Conservation (phyloP, 768 basidiomycete species). For the Gloeopeniophorella convolvens region DNA sequence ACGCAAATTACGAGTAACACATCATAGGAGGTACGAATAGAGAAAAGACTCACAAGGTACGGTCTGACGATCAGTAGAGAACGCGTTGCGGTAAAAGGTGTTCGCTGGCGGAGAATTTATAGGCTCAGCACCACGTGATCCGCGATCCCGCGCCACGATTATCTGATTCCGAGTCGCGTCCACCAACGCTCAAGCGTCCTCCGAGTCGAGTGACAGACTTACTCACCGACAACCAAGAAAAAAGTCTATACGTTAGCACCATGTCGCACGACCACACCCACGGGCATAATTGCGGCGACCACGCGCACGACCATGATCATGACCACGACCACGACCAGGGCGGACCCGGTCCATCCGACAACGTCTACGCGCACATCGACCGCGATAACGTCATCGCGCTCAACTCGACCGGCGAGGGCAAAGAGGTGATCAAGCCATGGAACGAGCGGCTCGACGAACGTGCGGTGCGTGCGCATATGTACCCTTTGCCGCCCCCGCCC, state of each 20-base stretch:
- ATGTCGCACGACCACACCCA: slow-evolving; percentile 54
- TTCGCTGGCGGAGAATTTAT: no score
- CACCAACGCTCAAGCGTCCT: no score
- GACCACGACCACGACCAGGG: slow-evolving; percentile 49
- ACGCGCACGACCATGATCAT: slow-evolving; percentile 43
- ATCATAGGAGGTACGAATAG: slow-evolving; percentile 33
- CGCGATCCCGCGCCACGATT: neutral
- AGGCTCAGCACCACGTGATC: neutral
- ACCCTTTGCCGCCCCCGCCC: no score
- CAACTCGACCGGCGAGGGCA: slow-evolving; percentile 49
- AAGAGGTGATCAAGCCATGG: slow-evolving; percentile 82
- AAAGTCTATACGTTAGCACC: no score
- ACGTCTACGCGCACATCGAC: slow-evolving; percentile 72
- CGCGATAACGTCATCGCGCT: slow-evolving; percentile 73
- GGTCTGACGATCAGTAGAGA: neutral
- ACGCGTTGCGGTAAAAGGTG: no score
- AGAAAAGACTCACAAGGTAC: slow-evolving; percentile 23
- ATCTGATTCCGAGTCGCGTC: no score
- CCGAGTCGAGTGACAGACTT: no score
- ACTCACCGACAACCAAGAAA: no score
- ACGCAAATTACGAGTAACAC: slow-evolving; percentile 82
- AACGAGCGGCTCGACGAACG: slow-evolving; percentile 65
- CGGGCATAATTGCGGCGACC: slow-evolving; percentile 47
- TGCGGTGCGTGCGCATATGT: slow-evolving; percentile 42
- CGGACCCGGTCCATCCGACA: slow-evolving; percentile 56